A percentile compares a stretch with the other conserved stretches of the same genome.
These are phyloP conservation scores for Collybia nuda DNA, from an alignment of 768 basidiomycete species.

Conservation along the genomic window DNA sequence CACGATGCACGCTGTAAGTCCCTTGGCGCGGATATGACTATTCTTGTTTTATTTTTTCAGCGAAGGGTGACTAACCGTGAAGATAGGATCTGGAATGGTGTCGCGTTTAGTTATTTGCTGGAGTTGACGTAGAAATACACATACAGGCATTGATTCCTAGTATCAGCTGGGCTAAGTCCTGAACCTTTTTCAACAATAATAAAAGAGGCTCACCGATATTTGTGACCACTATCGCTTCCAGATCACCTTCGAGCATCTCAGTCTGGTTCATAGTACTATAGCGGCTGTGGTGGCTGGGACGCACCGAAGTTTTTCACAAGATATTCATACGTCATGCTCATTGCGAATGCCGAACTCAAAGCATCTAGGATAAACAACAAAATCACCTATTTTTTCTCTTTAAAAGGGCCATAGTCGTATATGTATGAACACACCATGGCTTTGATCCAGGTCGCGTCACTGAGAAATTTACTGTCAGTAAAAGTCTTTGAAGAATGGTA, in stretches of 20 bases:
- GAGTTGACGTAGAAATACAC: neutral
- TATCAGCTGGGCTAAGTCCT: too few relatives aligned
- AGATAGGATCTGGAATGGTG: conserved; percentile 13
- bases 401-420: neutral
- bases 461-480: neutral
- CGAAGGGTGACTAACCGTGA: conserved; percentile 4
- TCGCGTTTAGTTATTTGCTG: neutral
- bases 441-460: neutral
- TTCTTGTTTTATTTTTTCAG: neutral
- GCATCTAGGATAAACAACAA: conserved; percentile 24
- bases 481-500: neutral
- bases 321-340: conserved; percentile 21
- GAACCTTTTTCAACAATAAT: too few relatives aligned
- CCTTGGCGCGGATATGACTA: conserved; percentile 7
- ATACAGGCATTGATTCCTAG: conserved; percentile 1
- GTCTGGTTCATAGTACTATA: too few relatives aligned
- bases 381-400: conserved; percentile 14
- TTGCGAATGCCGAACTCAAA: conserved; percentile 17
- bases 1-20: conserved; percentile 17
- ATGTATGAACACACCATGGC: neutral
- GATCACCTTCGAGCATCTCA: neutral
- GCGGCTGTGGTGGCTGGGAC: neutral
- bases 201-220: too few relatives aligned
- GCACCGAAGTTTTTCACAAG: conserved; percentile 19
- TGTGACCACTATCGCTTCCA: neutral